Percentiles rank a stretch among this genome's conserved stretches.
Conservation (phyloP, 2,329 filamentous ascomycete genomes). For the Tolypocladium tropicale region DNA sequence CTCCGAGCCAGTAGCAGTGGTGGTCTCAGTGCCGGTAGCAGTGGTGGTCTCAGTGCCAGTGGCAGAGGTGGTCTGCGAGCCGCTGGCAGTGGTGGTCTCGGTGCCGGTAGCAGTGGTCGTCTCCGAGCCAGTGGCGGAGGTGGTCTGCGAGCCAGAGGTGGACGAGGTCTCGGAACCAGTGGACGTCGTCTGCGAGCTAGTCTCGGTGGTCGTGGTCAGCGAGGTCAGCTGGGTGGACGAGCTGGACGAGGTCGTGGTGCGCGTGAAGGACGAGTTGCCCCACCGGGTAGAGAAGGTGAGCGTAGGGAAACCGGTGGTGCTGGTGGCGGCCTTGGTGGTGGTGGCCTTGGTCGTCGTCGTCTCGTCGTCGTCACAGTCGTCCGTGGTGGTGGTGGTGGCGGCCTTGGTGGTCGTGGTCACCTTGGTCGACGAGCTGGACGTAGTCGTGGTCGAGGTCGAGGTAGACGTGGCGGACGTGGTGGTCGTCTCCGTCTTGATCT, state of each 20-base stretch:
- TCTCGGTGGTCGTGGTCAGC: conserved; percentile 17
- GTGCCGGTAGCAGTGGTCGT: neutral
- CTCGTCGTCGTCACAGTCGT: neutral
- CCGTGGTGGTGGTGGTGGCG: neutral
- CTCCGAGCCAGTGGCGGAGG: neutral
- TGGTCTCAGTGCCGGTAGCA: neutral
- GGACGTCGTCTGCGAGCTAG: neutral
- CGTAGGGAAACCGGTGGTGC: neutral
- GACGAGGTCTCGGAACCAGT: neutral
- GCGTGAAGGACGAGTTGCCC: neutral
- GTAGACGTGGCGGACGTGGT: conserved; percentile 2
- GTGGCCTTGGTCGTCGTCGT: neutral
- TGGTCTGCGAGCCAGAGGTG: neutral
- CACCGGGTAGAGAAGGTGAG: neutral
- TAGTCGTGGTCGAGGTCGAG: conserved; percentile 1
- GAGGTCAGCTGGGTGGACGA: conserved; percentile 4
- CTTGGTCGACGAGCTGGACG: neutral
- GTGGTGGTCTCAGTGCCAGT: neutral
- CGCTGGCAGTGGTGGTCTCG: neutral
- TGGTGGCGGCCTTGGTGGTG: neutral
- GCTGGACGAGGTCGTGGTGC: neutral
- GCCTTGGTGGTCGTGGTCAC: conserved; percentile 1
- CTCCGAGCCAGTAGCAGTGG: neutral
- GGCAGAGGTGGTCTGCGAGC: neutral
- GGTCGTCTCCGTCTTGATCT: conserved; percentile 6